Evolutionary conservation across 495 filamentous ascomycete genomes (phyloP).

Genomic region (Xylaria cubensis): DNA sequence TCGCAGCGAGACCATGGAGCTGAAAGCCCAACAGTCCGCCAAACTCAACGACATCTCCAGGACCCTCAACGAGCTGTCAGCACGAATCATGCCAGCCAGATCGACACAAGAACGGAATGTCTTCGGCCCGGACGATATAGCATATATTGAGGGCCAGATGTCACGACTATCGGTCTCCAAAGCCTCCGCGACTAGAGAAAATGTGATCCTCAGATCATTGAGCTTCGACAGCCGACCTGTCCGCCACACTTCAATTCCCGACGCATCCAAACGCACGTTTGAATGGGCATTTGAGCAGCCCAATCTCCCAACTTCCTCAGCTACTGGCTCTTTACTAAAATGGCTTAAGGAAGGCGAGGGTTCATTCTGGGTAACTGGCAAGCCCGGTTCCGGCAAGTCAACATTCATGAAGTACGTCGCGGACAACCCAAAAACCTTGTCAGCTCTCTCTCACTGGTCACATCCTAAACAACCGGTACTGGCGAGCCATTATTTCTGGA

Average conservation of each 20-base stretch:
- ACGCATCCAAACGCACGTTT: background rate
- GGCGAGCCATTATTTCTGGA: background rate
- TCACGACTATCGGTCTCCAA: background rate
- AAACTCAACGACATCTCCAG: background rate
- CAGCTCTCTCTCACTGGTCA: background rate
- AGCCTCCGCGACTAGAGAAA: background rate
- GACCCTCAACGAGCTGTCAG: background rate
- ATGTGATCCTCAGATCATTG: background rate
- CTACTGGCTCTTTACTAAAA: background rate
- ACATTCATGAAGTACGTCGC: background rate
- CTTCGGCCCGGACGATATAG: background rate
- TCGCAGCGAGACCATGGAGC: background rate
- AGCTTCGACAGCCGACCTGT: background rate
- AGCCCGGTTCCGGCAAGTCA: background rate
- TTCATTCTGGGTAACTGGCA: background rate
- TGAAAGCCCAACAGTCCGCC: background rate
- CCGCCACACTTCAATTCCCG: background rate
- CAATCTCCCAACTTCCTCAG: background rate
- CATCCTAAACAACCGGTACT: background rate
- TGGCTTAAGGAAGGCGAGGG: background rate
- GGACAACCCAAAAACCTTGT: background rate
- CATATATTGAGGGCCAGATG: background rate
- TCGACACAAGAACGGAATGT: background rate
- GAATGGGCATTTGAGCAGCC: background rate
- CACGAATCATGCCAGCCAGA: background rate